phyloP scores from a whole-genome alignment of 257 asterid species.

The Solanum dulcamara region DNA sequence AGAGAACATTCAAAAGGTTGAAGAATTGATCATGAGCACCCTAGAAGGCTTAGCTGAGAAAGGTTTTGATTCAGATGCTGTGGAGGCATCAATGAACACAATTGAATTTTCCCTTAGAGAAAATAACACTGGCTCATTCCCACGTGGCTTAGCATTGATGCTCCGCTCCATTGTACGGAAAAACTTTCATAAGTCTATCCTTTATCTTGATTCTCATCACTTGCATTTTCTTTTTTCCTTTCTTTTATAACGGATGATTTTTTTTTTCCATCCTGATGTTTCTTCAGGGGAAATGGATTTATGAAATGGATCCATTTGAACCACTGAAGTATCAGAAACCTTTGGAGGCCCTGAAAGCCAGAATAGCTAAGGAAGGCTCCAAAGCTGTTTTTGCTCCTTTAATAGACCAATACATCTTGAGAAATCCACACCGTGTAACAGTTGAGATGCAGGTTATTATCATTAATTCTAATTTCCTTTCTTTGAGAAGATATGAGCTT shows the following conservation, averaged over 20 bases:
- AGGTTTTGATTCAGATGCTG: slow-evolving; percentile 88
- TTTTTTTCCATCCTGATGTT: slow-evolving; percentile 6
- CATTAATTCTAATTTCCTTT: slow-evolving; percentile 1
- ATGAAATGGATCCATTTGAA: slow-evolving; percentile 91
- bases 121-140: slow-evolving; percentile 97
- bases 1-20: slow-evolving; percentile 66
- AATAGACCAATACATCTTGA: slow-evolving; percentile 67
- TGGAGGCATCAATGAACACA: slow-evolving; percentile 97
- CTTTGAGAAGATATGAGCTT: slow-evolving; percentile 5
- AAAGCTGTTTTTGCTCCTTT: slow-evolving; percentile 92
- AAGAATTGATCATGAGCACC: slow-evolving; percentile 55
- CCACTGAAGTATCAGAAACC: slow-evolving; percentile 91
- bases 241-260: background rate
- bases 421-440: slow-evolving; percentile 71
- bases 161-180: slow-evolving; percentile 77
- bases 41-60: slow-evolving; percentile 64
- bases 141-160: slow-evolving; percentile 97
- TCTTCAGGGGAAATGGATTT: slow-evolving; percentile 89
- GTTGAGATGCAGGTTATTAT: slow-evolving; percentile 88
- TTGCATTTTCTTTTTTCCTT: background rate
- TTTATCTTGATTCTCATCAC: background rate
- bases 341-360: slow-evolving; percentile 68
- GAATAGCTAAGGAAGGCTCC: slow-evolving; percentile 88
- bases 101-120: slow-evolving; percentile 97
- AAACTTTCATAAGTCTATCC: background rate